Base-by-base conservation (phyloP, 2,329 filamentous ascomycete species). In the Fusarium aywerte region DNA sequence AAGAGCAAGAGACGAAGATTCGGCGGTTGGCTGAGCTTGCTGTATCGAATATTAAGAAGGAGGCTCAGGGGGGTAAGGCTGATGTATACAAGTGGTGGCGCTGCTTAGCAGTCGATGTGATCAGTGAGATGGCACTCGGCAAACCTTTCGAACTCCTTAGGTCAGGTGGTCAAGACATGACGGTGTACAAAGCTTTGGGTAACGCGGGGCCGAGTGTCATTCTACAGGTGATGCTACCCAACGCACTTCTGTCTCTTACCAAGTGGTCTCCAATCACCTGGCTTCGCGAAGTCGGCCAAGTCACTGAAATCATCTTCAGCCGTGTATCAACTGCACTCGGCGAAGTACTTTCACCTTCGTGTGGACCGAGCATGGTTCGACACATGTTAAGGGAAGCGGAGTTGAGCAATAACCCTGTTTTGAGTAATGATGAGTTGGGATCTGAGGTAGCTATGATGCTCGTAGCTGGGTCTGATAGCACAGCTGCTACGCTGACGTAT, bases 51-150 rank as follows among this genome's bases (percentile, higher is more conserved):
- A 62, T 62, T 9, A 40, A 47, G 29, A 27, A 25, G 0, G 58
- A 62, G 7, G 32, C 12, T 1, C 16, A 36, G 9, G 6, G 13
- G 11, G 57, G 57, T 0, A 33, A 35, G 4, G 20, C 57, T 7
- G 58, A 62, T 7, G 39, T 62, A 4, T 62, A 62, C 29, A 62
- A 55, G 10, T 62, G 58, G 58, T 62, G 57, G 57, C 47, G 47
- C 2, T 62, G 57, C 12, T 21, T 62, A 2, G 56, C 58, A 3
- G 56, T 62, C 0, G 58, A 62, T 4, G 47, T 62, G 0, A 60
- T 62, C 5, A 62, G 58, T 4, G 57, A 55, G 4, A 62, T 62
- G 39, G 35, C 57, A 1, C 31, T 62, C 8, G 57, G 57, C 0
- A 62, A 62, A 10, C 18, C 58, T 0, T 62, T 62, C 18, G 31